phyloP scores from a whole-genome alignment of 106 monocot species.

The Amphibolis antarctica region DNA sequence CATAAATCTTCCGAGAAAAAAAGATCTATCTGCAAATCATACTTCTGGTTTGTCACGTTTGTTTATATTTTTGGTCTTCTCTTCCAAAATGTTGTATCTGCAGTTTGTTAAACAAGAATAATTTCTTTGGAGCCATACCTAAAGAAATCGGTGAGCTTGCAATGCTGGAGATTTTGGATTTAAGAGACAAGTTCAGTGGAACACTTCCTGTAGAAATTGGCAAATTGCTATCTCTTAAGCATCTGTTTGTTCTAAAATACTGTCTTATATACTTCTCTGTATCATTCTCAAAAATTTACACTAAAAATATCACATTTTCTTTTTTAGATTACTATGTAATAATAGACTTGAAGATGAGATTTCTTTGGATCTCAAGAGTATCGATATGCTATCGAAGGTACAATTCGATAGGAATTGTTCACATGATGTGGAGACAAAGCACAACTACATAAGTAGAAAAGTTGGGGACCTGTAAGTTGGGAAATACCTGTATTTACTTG shows the following conservation, averaged over 20 bases:
- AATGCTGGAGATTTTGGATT: constrained; percentile 58
- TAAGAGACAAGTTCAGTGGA: constrained; percentile 26
- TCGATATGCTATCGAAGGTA: constrained; percentile 4
- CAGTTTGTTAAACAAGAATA: constrained; percentile 12
- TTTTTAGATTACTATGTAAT: constrained; percentile 34
- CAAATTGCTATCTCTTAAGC: constrained; percentile 48
- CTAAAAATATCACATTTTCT: background rate
- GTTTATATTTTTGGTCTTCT: background rate
- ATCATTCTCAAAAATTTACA: background rate
- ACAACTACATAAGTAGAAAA: constrained; percentile 33
- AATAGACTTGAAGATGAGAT: constrained; percentile 30
- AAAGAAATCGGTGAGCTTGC: constrained; percentile 52
- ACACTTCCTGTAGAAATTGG: constrained; percentile 49
- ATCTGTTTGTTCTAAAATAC: constrained; percentile 38
- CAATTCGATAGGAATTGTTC: constrained; percentile 17
- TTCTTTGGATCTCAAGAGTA: constrained; percentile 15
- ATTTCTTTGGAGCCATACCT: constrained; percentile 45
- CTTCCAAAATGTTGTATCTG: background rate
- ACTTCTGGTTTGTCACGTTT: background rate
- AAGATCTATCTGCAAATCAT: too few relatives aligned
- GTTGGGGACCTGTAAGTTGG: constrained; percentile 37
- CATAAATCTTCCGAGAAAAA: too few relatives aligned
- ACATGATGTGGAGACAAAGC: constrained; percentile 16
- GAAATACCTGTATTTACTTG: background rate
- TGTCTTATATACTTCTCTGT: background rate